These are phyloP conservation scores for Chaetomiaceae sp. DNA, from an alignment of 2,329 filamentous ascomycete species.

Conservation along the genomic window DNA sequence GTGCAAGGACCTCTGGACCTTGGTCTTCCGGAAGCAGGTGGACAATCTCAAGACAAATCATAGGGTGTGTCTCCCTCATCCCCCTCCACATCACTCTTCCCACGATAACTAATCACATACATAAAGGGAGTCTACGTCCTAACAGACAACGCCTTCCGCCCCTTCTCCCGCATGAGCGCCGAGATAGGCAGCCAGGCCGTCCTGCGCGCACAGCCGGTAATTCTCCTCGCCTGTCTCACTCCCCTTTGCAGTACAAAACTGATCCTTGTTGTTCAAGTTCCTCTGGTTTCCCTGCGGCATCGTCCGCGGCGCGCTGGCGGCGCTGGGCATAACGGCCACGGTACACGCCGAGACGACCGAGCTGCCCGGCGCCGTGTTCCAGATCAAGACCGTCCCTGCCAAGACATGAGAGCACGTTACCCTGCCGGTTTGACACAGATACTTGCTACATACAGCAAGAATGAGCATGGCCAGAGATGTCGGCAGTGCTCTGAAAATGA, in stretches of 20 bases:
- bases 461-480: too few species aligned
- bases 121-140: slow-evolving; percentile 85
- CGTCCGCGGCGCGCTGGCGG: slow-evolving; percentile 86
- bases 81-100: background rate
- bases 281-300: slow-evolving; percentile 94
- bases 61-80: slow-evolving; percentile 47
- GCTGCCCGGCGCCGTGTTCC: slow-evolving; percentile 84
- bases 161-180: slow-evolving; percentile 84
- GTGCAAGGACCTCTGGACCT: slow-evolving; percentile 95
- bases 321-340: slow-evolving; percentile 82
- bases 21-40: slow-evolving; percentile 94
- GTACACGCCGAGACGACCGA: slow-evolving; percentile 88
- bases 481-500: too few species aligned
- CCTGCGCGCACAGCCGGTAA: slow-evolving; percentile 69
- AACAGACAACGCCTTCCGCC: slow-evolving; percentile 87
- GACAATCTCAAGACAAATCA: slow-evolving; percentile 99
- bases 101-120: slow-evolving; percentile 7
- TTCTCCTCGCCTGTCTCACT: too few species aligned
- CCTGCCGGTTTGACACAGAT: too few species aligned
- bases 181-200: slow-evolving; percentile 70
- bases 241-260: background rate
- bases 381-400: slow-evolving; percentile 77
- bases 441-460: too few species aligned
- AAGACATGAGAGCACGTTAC: slow-evolving; percentile 46
- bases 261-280: slow-evolving; percentile 52